Percentiles rank a stretch among this genome's conserved stretches.
Evolutionary conservation across 225 moss, liverwort and hornwort genomes (phyloP).

Genomic region (Sphagnum contortum): DNA sequence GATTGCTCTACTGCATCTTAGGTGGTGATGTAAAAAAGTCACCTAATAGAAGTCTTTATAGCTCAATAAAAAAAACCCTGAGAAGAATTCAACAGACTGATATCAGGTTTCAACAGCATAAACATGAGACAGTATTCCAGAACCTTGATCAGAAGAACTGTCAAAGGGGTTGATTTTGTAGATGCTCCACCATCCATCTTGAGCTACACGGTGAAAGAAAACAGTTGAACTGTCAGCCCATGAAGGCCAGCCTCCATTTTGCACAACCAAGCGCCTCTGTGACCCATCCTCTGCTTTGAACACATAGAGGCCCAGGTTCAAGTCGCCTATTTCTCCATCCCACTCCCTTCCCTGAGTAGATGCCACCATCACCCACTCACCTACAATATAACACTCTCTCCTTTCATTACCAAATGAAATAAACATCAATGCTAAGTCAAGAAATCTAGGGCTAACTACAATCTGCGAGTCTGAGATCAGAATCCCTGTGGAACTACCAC

Average conservation of each 20-base stretch:
- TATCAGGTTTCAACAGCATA: neutral
- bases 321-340: constrained; percentile 39
- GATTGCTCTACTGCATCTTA: too few relatives aligned
- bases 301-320: constrained; percentile 56
- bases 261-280: constrained; percentile 35
- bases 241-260: constrained; percentile 74
- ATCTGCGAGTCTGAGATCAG: too few relatives aligned
- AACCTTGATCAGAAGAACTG: constrained; percentile 25
- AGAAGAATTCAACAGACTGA: neutral
- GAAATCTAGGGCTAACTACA: neutral
- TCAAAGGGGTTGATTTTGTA: constrained; percentile 43
- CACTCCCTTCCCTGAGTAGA: constrained; percentile 55
- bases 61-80: too few relatives aligned
- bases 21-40: too few relatives aligned
- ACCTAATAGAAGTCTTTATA: too few relatives aligned
- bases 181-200: constrained; percentile 92
- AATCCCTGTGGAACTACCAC: too few relatives aligned
- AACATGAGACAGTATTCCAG: neutral
- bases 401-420: neutral
- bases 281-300: constrained; percentile 62
- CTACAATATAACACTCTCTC: constrained; percentile 15
- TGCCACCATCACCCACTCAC: constrained; percentile 71
- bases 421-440: neutral
- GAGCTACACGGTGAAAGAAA: constrained; percentile 67
- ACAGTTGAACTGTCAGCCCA: constrained; percentile 65